Base-by-base conservation (phyloP, 2,329 filamentous ascomycete genomes). In the Botrytis elliptica region DNA sequence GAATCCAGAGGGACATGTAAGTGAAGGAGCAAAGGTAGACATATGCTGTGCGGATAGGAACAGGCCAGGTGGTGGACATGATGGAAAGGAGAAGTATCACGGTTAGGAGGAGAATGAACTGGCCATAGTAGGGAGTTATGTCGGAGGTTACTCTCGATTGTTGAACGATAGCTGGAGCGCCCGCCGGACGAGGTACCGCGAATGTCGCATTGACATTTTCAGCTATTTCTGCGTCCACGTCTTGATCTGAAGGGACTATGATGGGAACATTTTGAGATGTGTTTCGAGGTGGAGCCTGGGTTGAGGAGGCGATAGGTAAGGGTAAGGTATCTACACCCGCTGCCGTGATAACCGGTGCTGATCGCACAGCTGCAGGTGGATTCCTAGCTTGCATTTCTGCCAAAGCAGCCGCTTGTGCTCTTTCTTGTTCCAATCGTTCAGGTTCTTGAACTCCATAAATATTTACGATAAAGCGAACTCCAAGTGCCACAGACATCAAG, bases 1-100 rank as follows among this genome's bases (percentile, higher is more conserved):
- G 95, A 0, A 91, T 81, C 95, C 95, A 98, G 80, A 98, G 91
- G 33, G 95, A 97, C 63, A 98, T 88, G 81, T 98, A 98, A 71
- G 88, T 77, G 78, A 95, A 89, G 3, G 89, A 87, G 36, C 97
- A 84, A 4, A 86, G 76, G 80, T 95, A 89, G 78, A 89, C 84
- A 80, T 91, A 91, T 69, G 84, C 80, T 38, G 86, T 84, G 52
- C 90, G 88, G 60, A 88, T 80, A 12, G 82, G 81, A 1, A 87
- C 84, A 70, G 89, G 87, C 89, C 90, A 92, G 2, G 88, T 88
- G 29, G 85, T 84, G 10, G 90, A 89, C 20, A 88, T 88, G 49
- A 90, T 84, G 64, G 86, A 86, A 38, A 91, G 80, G 78, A 91
- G 88, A 71, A 89, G 84, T 71, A 91, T 81, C 67, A 86, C 83